Base-by-base conservation (phyloP, 768 basidiomycete genomes). In the Auriscalpium orientale region DNA sequence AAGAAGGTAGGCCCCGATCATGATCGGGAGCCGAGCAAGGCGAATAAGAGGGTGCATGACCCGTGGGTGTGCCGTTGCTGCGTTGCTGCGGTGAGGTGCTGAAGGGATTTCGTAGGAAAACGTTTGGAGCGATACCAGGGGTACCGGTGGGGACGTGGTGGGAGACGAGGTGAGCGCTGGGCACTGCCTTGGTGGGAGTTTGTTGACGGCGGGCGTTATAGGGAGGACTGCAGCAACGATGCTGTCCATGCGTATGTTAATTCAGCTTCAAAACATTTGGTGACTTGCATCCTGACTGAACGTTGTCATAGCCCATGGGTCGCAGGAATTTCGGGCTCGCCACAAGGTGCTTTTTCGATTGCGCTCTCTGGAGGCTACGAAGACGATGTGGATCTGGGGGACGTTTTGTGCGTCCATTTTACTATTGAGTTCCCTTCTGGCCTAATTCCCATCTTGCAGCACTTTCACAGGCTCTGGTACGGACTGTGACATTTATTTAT, bases 281-380 rank as follows among this genome's bases (percentile, higher is more conserved):
- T 20, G 15, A 15, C 22, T 40, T 54, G 49, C 0, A 51, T 58
- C 33, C 54, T 33, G 21, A 34, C n/a, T 22, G 49, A 59, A 16
- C 50, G 53, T 36, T 22, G 40, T 13, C 48, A 0, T 60, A 93
- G 89, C 2, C 91, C 92, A 0, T 83, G 80, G 75, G 92, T 95
- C 7, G 87, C 81, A 37, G 94, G 94, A 0, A 95, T 97, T 46
- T 75, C 84, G 9, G 79, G 79, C 34, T 76, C 85, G 3, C 71
- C 71, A 0, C 58, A 84, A 6, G 93, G 94, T 2, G 88, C 90
- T 2, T 89, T 87, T 61, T 92, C 89, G 45, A 80, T 97, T 13
- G 92, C 88, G 2, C 79, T 95, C 3, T 92, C 89, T 43, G 94
- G 94, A 11, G 93, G 90, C 2, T 93, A 93, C 56, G 86, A 89